Evolutionary conservation across 768 basidiomycete genomes (phyloP).

Genomic region (Myochromella boudieri): DNA sequence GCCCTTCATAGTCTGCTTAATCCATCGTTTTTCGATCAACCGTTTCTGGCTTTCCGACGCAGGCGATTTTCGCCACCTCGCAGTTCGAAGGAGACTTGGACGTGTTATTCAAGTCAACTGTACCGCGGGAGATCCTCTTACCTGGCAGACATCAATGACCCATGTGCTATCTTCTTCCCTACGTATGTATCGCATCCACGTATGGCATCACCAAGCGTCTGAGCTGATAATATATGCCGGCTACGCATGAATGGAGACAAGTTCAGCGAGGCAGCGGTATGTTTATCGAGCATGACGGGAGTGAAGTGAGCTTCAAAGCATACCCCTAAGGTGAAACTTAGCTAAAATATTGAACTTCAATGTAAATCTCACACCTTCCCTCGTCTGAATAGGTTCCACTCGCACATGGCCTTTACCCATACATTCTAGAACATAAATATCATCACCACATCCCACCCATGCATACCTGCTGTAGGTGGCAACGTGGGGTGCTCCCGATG

Average conservation of each 20-base stretch:
- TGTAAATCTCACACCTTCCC: constrained; percentile 28
- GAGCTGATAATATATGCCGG: constrained; percentile 53
- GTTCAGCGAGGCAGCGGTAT: constrained; percentile 43
- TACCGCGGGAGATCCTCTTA: constrained; percentile 22
- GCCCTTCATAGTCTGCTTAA: constrained; percentile 22
- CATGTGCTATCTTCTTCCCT: constrained; percentile 50
- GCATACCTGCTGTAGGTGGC: constrained; percentile 53
- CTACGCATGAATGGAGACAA: constrained; percentile 55
- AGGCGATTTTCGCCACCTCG: constrained; percentile 62
- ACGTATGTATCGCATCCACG: constrained; percentile 72
- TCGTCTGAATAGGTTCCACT: constrained; percentile 45
- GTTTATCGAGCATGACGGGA: constrained; percentile 45
- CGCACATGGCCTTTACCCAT: constrained; percentile 69
- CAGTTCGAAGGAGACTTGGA: constrained; percentile 57
- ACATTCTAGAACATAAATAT: constrained; percentile 73
- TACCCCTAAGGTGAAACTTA: constrained; percentile 9
- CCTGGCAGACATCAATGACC: constrained; percentile 46
- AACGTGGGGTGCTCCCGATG: constrained; percentile 56
- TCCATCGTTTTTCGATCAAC: constrained; percentile 55
- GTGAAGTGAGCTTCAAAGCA: constrained; percentile 55
- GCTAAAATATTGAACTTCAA: background rate
- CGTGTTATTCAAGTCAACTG: background rate
- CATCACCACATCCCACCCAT: constrained; percentile 80
- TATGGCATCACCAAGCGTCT: constrained; percentile 57
- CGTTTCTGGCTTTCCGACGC: constrained; percentile 63